A percentile compares a stretch with the other conserved stretches of the same genome.
Conservation (phyloP, 306 rosid species). For the Prunus salicina region DNA sequence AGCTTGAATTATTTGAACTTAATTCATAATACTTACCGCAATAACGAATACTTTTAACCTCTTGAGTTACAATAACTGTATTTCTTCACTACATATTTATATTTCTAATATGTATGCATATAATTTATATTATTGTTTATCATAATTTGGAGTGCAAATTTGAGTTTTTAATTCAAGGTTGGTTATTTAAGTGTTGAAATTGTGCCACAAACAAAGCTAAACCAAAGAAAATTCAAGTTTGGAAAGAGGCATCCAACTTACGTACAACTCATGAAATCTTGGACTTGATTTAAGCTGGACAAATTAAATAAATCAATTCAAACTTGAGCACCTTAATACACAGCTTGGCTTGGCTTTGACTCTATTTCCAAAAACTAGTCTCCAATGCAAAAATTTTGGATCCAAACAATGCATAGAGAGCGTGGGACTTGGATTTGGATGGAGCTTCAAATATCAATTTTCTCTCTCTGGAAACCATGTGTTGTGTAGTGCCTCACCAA, state of each 20-base stretch:
- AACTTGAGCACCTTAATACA: not conserved
- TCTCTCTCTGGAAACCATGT: not conserved
- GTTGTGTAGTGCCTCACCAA: not conserved
- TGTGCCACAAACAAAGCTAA: not conserved
- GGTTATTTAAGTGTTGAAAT: not conserved
- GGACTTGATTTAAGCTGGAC: not conserved
- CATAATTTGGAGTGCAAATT: too few species aligned
- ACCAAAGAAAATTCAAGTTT: not conserved
- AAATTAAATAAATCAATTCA: not conserved
- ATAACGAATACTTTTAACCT: not conserved
- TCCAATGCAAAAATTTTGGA: not conserved
- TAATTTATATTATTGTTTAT: too few species aligned
- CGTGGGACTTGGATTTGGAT: conserved; percentile 1
- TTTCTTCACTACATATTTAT: too few species aligned
- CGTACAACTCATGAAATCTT: not conserved
- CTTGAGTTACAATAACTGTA: too few species aligned
- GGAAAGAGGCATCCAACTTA: not conserved
- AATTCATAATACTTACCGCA: not conserved
- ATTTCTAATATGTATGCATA: too few species aligned
- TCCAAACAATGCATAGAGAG: not conserved
- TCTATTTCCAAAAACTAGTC: not conserved
- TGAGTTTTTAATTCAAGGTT: too few species aligned
- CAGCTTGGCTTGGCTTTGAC: not conserved
- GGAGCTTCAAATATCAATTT: not conserved
- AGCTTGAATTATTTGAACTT: too few species aligned